Evolutionary conservation across 805 yeast genomes (phyloP), one percentile per base, ranked within the genome.

Genomic region (Saturnispora mendoncae): DNA sequence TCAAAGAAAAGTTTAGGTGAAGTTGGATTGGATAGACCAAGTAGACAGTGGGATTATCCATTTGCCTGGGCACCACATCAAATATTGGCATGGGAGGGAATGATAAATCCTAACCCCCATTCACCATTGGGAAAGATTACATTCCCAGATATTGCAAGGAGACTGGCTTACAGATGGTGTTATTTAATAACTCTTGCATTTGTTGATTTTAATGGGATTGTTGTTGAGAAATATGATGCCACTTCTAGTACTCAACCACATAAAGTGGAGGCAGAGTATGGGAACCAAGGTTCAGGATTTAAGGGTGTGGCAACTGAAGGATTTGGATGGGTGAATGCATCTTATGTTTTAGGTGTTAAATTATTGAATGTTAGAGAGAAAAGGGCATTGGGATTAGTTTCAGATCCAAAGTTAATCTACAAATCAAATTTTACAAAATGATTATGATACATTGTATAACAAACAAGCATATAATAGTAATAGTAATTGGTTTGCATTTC

Each of bases 41-140:
- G 81, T 10, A 70, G 97, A 59, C 98, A 90, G 63, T 90, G 98
- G 98, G 98, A 90, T 60, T 92, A 81, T 60, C 98, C 98, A 2
- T 85, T 67, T 55, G 97, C 97, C 2, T 90, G 98, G 98, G 96
- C 97, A 0, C 97, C 98, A 3, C 97, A 92, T 58, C 98, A 90
- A 61, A 84, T 90, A 14, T 60, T 90, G 41, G 90, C 95, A 1
- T 90, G 98, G 98, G 74, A 73, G 34, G 97, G 97, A 0, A 67
- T 90, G 26, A 52, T 59, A 23, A 72, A 78, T 40, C 92, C 90
- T 57, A 92, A 88, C 0, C 36, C 35, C 4, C 84, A 69, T 55
- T 39, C 42, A 3, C 42, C 42, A 7, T n/a, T 33, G 15, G 42
- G 33, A 33, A 39, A 39, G 38, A 25, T 39, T 14, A 39, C 42